These are phyloP conservation scores for Fusarium keratoplasticum DNA, from an alignment of 2,329 filamentous ascomycete species.

Conservation along the genomic window DNA sequence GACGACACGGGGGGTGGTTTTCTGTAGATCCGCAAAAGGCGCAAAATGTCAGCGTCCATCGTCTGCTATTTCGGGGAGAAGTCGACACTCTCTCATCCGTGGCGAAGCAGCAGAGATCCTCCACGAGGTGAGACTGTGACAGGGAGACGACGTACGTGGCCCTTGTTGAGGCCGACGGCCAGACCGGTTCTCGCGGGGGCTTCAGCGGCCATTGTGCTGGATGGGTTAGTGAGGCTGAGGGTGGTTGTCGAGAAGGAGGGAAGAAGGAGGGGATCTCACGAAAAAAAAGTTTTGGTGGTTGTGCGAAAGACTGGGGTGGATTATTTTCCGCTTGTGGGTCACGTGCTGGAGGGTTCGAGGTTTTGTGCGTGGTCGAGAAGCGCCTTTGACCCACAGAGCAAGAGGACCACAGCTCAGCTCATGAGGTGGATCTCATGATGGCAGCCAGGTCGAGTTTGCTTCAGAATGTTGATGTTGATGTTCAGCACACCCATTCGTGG, in stretches of 20 bases:
- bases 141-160: conserved; percentile 66
- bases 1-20: conserved; percentile 82
- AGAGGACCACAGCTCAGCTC: not conserved
- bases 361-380: conserved; percentile 5
- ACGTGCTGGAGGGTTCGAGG: conserved; percentile 46
- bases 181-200: conserved; percentile 68
- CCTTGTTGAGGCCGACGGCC: conserved; percentile 71
- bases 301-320: conserved; percentile 25
- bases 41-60: conserved; percentile 72
- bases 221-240: conserved; percentile 47
- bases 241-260: conserved; percentile 44
- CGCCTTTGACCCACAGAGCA: not conserved
- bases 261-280: conserved; percentile 21
- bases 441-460: not conserved
- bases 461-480: not conserved
- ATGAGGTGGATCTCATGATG: not conserved
- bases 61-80: conserved; percentile 57
- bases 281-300: conserved; percentile 39
- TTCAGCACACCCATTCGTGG: not conserved
- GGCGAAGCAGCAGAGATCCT: conserved; percentile 71
- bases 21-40: conserved; percentile 65
- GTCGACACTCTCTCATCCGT: conserved; percentile 36
- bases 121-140: conserved; percentile 77
- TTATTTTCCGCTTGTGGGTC: conserved; percentile 45
- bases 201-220: conserved; percentile 69